A percentile compares a stretch with the other conserved stretches of the same genome.
Evolutionary conservation across 768 basidiomycete species (phyloP).

Genomic region (Rhizopogon rudus): DNA sequence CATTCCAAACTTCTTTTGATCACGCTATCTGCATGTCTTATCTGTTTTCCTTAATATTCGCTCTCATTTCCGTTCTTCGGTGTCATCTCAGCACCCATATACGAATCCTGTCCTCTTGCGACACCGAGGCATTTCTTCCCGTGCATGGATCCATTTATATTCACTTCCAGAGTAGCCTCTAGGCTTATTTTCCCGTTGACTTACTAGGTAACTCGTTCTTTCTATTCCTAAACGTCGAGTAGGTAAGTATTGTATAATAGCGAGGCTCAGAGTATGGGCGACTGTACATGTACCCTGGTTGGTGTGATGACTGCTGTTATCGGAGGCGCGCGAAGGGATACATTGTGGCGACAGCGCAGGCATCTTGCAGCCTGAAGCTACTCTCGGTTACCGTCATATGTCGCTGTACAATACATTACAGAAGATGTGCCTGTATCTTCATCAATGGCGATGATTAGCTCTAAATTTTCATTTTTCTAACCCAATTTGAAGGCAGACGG

Average conservation of each 20-base stretch:
- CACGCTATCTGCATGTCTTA: slow-evolving; percentile 6
- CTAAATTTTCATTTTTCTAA: no score
- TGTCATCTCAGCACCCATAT: slow-evolving; percentile 12
- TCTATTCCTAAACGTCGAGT: slow-evolving; percentile 4
- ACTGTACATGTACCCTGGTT: neutral
- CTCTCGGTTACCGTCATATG: no score
- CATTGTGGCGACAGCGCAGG: no score
- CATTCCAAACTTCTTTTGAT: slow-evolving; percentile 59
- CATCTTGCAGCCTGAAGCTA: no score
- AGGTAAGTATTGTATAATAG: neutral
- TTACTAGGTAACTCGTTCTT: neutral
- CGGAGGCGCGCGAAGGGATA: no score
- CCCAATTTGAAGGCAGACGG: no score
- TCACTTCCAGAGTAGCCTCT: neutral
- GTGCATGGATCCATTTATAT: neutral
- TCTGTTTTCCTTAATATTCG: slow-evolving; percentile 10
- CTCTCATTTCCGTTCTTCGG: slow-evolving; percentile 12
- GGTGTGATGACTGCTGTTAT: neutral
- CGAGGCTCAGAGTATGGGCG: neutral
- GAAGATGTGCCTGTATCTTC: no score
- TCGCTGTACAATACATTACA: no score
- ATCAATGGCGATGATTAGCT: no score
- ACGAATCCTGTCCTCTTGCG: slow-evolving; percentile 14
- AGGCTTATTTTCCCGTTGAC: neutral
- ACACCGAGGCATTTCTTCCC: slow-evolving; percentile 15